These are phyloP conservation scores for Actinomortierella wolfii DNA, from an alignment of 371 early-diverging fungal species.

Conservation along the genomic window DNA sequence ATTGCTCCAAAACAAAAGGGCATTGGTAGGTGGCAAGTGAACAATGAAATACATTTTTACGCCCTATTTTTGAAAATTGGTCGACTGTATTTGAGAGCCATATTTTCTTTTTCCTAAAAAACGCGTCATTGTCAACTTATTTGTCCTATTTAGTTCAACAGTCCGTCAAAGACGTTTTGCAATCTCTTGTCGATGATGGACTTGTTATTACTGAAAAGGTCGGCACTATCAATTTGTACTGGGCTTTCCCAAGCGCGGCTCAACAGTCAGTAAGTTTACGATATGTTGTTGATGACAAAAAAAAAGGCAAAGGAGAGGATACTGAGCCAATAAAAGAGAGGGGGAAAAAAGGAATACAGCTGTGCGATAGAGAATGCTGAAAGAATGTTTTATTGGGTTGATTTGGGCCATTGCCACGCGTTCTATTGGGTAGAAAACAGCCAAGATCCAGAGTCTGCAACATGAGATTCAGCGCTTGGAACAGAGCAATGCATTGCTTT, in stretches of 20 bases:
- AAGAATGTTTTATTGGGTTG: no score
- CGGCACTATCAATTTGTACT: conserved; percentile 91
- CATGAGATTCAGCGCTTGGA: neutral
- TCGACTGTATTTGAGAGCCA: neutral
- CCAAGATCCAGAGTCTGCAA: neutral
- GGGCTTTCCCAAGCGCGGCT: conserved; percentile 88
- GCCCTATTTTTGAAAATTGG: neutral
- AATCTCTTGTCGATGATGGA: conserved; percentile 89
- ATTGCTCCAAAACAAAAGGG: conserved; percentile 86
- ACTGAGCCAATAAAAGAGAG: neutral
- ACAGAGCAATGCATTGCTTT: no score
- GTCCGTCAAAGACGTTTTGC: conserved; percentile 90
- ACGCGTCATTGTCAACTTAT: no score
- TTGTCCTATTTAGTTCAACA: conserved; percentile 65
- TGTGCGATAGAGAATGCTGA: no score
- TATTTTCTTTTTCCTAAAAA: neutral
- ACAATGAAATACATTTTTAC: neutral
- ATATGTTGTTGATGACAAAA: no score
- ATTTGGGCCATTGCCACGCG: no score
- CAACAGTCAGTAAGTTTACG: conserved; percentile 55
- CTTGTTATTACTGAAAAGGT: conserved; percentile 91
- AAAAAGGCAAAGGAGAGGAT: no score
- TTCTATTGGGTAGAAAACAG: neutral
- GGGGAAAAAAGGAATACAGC: neutral
- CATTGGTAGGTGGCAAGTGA: conserved; percentile 59